Percentiles rank a stretch among this genome's conserved stretches.
Conservation (phyloP, 768 basidiomycete genomes). For the Cystobasidium ongulense region DNA sequence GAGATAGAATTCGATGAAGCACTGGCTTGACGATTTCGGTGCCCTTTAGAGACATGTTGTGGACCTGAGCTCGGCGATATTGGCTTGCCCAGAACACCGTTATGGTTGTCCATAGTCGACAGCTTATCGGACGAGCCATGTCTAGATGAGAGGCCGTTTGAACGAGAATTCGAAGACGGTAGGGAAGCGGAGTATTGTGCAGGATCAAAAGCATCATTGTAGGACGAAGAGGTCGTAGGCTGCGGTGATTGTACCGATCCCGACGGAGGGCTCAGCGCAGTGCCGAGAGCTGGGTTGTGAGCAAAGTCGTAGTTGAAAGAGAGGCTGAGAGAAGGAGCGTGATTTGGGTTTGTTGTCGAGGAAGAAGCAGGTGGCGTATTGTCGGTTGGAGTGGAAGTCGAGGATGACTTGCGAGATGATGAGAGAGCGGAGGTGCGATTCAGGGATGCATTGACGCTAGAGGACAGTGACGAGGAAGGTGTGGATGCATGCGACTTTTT, state of each 20-base stretch:
- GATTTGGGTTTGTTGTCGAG: not conserved
- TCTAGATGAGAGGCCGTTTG: not conserved
- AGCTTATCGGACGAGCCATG: not conserved
- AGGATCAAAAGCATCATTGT: not conserved
- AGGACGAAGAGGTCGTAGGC: not conserved
- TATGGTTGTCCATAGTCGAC: not conserved
- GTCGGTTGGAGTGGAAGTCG: not conserved
- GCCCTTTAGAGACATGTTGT: not conserved
- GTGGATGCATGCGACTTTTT: not conserved
- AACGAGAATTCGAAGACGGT: not conserved
- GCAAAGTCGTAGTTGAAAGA: conserved; percentile 17
- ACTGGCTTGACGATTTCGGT: not conserved
- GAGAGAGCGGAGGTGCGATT: not conserved
- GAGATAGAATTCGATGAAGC: not conserved
- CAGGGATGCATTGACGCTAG: not conserved
- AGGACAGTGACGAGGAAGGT: not conserved
- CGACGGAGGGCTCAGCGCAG: not conserved
- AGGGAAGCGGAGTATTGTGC: not conserved
- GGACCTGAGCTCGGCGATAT: not conserved
- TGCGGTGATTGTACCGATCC: not conserved
- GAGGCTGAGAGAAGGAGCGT: not conserved
- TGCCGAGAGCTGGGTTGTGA: conserved; percentile 5
- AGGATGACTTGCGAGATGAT: not conserved
- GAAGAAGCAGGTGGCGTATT: not conserved
- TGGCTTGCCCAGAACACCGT: not conserved